Evolutionary conservation across 2,329 filamentous ascomycete species (phyloP).

Genomic region (Clarireedia sp.): DNA sequence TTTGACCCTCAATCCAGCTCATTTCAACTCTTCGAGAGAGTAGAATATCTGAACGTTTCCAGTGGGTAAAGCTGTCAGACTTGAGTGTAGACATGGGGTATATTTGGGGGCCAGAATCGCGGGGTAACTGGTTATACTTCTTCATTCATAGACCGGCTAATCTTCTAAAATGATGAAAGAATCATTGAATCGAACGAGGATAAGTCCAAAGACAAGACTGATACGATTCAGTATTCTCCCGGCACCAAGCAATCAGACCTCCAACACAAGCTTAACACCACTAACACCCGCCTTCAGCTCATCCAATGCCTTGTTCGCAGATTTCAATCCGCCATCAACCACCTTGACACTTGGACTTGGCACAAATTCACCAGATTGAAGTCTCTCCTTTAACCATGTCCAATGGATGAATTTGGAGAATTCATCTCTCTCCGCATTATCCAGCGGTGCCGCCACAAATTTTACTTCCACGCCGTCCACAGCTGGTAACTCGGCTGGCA

Average conservation of each 20-base stretch:
- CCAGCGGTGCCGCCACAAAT: constrained; percentile 39
- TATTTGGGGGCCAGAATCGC: no score
- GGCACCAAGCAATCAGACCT: constrained; percentile 1
- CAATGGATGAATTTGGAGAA: not conserved
- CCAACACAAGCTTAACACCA: constrained; percentile 33
- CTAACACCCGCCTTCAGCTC: constrained; percentile 35
- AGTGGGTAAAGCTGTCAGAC: no score
- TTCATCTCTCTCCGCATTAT: constrained; percentile 34
- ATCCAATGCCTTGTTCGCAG: constrained; percentile 32
- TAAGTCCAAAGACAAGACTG: no score
- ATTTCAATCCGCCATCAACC: constrained; percentile 32
- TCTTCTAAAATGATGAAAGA: no score
- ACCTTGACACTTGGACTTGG: constrained; percentile 34
- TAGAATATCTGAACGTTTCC: no score
- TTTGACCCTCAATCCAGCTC: no score
- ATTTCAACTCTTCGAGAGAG: no score
- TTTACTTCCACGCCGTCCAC: not conserved
- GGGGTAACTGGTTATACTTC: no score
- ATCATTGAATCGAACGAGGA: no score
- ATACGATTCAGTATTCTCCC: not conserved
- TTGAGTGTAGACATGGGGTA: no score
- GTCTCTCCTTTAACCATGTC: constrained; percentile 26
- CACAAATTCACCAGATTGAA: constrained; percentile 15
- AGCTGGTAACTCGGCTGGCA: constrained; percentile 38
- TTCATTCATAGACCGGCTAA: no score